Evolutionary conservation across 1,139 yeast species (phyloP).

Genomic region (Taphrina flavorubra): DNA sequence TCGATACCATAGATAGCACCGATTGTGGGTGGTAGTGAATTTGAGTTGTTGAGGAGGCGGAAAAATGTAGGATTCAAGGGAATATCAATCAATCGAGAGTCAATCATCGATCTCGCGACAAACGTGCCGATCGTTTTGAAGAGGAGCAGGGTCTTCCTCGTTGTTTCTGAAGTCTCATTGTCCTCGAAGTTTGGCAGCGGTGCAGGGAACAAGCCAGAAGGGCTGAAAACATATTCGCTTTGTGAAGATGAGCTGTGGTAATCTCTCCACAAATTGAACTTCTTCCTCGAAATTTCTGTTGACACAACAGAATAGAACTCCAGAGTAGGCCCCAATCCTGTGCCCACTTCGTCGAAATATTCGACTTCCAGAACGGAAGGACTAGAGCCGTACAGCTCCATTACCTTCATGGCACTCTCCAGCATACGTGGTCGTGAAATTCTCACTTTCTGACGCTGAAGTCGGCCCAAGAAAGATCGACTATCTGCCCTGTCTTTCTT

Average conservation of each 20-base stretch:
- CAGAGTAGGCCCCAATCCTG: conserved; percentile 93
- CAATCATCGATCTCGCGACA: conserved; percentile 83
- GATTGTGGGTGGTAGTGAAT: conserved; percentile 51
- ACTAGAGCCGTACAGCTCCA: conserved; percentile 75
- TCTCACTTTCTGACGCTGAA: conserved; percentile 79
- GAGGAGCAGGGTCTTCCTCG: conserved; percentile 54
- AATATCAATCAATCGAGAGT: conserved; percentile 84
- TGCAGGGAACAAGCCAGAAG: conserved; percentile 72
- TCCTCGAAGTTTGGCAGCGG: conserved; percentile 57
- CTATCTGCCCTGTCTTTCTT: conserved; percentile 46
- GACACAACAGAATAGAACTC: conserved; percentile 89
- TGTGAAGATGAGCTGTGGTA: conserved; percentile 52
- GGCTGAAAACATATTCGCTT: conserved; percentile 56
- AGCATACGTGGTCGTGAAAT: conserved; percentile 73
- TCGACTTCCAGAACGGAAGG: conserved; percentile 88
- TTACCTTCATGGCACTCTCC: conserved; percentile 78
- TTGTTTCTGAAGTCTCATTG: conserved; percentile 6
- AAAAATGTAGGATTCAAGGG: conserved; percentile 76
- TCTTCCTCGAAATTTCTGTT: conserved; percentile 66
- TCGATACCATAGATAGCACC: conserved; percentile 64
- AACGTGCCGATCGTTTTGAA: conserved; percentile 79
- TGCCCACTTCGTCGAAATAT: conserved; percentile 90
- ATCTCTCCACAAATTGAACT: conserved; percentile 72
- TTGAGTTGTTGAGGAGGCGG: conserved; percentile 45
- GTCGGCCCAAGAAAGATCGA: conserved; percentile 67